These are phyloP conservation scores for Paramyrothecium roridum DNA, from an alignment of 2,329 filamentous ascomycete species.

Conservation along the genomic window DNA sequence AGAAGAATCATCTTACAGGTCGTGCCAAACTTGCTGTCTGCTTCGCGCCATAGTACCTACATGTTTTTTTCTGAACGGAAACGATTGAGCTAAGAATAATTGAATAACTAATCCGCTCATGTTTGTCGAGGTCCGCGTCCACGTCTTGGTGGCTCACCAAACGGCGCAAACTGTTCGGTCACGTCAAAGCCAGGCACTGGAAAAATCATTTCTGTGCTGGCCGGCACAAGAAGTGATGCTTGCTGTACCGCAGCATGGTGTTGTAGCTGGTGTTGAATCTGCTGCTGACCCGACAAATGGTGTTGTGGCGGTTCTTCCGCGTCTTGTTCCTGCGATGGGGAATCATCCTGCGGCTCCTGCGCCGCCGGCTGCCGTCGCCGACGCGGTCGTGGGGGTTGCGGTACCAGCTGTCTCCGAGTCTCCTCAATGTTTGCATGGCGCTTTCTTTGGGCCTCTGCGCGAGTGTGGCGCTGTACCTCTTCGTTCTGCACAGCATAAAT, in stretches of 20 bases:
- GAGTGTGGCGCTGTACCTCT: slow-evolving; percentile 35
- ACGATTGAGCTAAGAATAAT: slow-evolving; percentile 7
- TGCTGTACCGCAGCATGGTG: slow-evolving; percentile 20
- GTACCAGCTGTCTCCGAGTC: slow-evolving; percentile 18
- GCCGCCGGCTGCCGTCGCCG: slow-evolving; percentile 19
- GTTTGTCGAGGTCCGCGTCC: slow-evolving; percentile 15
- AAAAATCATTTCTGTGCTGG: slow-evolving; percentile 19
- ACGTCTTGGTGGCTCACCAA: slow-evolving; percentile 22
- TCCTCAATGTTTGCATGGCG: slow-evolving; percentile 35
- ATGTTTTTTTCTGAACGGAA: too few relatives aligned
- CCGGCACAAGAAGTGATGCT: slow-evolving; percentile 21
- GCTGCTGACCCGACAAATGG: slow-evolving; percentile 8
- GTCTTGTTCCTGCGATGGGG: slow-evolving; percentile 1
- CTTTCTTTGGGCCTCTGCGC: slow-evolving; percentile 33
- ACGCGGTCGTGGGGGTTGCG: slow-evolving; percentile 18
- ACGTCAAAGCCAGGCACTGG: slow-evolving; percentile 23
- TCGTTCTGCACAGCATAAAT: slow-evolving; percentile 44
- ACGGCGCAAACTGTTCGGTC: slow-evolving; percentile 22
- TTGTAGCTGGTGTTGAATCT: slow-evolving; percentile 13
- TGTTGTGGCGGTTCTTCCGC: slow-evolving; percentile 10
- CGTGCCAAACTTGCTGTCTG: too few relatives aligned
- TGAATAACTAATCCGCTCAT: too few relatives aligned
- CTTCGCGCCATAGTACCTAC: too few relatives aligned
- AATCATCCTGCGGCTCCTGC: slow-evolving; percentile 11
- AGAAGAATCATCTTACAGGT: too few relatives aligned